Conservation (phyloP, 371 early-diverging fungal species). For the Rhizopus sp. region DNA sequence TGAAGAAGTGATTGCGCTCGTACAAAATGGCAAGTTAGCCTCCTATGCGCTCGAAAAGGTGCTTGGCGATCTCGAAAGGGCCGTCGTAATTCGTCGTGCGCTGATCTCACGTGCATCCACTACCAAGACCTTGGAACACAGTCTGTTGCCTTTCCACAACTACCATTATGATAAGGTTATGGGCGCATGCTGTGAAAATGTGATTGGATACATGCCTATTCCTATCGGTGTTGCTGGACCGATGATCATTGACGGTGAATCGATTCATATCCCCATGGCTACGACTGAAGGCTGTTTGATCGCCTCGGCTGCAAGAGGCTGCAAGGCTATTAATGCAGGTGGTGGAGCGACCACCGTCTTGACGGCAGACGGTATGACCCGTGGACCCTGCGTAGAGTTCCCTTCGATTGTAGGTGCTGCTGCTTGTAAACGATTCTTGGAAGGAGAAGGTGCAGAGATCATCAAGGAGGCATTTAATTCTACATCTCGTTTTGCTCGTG, state of each 20-base stretch:
- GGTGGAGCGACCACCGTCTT: conserved; percentile 90
- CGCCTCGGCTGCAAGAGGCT: conserved; percentile 96
- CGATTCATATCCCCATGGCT: conserved; percentile 91
- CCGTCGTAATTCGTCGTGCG: conserved; percentile 82
- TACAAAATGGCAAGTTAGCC: conserved; percentile 71
- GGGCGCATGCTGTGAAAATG: conserved; percentile 97
- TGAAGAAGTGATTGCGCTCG: conserved; percentile 78
- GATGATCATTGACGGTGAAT: conserved; percentile 75
- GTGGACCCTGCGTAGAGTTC: conserved; percentile 93
- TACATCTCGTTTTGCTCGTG: conserved; percentile 88
- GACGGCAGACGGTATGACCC: conserved; percentile 90
- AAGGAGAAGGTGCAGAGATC: conserved; percentile 61
- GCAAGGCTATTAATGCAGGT: conserved; percentile 91
- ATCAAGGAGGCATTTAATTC: conserved; percentile 84
- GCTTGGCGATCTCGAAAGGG: conserved; percentile 75
- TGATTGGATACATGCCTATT: conserved; percentile 93
- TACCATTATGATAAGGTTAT: conserved; percentile 89
- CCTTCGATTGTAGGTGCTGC: conserved; percentile 68
- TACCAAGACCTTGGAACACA: conserved; percentile 66
- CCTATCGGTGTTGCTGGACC: conserved; percentile 93
- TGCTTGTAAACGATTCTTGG: conserved; percentile 78
- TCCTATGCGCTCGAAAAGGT: conserved; percentile 86
- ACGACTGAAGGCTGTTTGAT: conserved; percentile 96
- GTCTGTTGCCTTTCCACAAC: conserved; percentile 74
- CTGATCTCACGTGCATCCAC: conserved; percentile 72